Base-by-base conservation (phyloP, 192 early-diverging fungal genomes). In the Podila epigama region DNA sequence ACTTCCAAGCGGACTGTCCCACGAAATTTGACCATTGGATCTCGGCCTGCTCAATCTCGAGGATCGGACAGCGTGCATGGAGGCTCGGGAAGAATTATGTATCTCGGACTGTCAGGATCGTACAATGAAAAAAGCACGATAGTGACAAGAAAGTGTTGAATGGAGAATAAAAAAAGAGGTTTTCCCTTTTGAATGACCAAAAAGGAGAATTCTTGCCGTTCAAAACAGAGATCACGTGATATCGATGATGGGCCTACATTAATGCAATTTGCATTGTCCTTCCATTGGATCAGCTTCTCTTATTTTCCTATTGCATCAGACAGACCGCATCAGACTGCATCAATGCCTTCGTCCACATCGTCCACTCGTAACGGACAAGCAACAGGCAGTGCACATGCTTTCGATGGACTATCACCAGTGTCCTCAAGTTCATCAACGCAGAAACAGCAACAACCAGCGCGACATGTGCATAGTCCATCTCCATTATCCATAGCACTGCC, bases 1-100 rank as follows among this genome's bases (percentile, higher is more conserved):
- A 22, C 58, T 31, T 2, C 65, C 73, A 2, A 77, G 55, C 20
- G 60, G 73, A 33, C 73, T 77, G 44, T 77, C 73, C 73, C 73
- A 77, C 29, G 66, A 68, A 13, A 12, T 37, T 4, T 59, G 44
- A 8, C 29, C 51, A 12, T 50, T 51, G 44, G 31, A 15, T 32
- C 32, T 75, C 51, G 34, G 13, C 31, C 18, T 13, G 25, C 48
- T 51, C 10, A 63, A 31, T 9, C 61, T 55, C 13, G 48, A 11
- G 2, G 37, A 54, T 20, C 33, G 31, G 37, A 41, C 39, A 27
- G 58, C 58, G 34, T 59, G 58, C 58, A 59, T 59, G 39, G 7
- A 25, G 9, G 32, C 18, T 7, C 29, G 16, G 22, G 9, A 54
- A 8, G 15, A 41, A 11, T n/a, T 22, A 22, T n/a, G 48, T 6